phyloP scores from a whole-genome alignment of 192 early-diverging fungal genomes.

The Globomyces pollinis-pini region DNA sequence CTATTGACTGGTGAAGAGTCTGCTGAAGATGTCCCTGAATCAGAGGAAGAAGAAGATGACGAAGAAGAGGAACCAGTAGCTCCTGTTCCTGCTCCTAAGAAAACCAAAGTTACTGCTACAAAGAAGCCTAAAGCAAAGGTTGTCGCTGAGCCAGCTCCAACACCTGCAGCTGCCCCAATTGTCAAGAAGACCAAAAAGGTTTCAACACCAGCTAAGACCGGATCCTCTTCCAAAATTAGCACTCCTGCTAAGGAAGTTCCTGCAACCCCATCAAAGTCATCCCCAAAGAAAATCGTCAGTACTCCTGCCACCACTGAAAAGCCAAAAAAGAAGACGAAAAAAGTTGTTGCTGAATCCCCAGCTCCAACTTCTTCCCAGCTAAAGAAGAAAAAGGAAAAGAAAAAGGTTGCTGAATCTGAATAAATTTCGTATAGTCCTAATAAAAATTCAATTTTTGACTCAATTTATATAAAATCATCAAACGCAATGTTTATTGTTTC shows the following conservation, averaged over 20 bases:
- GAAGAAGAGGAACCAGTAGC: constrained; percentile 1
- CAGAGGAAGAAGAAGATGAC: neutral
- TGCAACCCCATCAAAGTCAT: too few species aligned
- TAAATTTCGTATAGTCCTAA: too few species aligned
- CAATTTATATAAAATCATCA: too few species aligned
- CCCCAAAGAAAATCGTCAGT: neutral
- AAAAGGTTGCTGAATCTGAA: too few species aligned
- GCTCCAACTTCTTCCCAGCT: too few species aligned
- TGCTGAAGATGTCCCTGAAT: neutral
- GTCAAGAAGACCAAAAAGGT: neutral
- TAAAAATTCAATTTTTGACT: too few species aligned
- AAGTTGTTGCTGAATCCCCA: too few species aligned
- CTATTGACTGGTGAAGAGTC: neutral
- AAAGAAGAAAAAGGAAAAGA: too few species aligned
- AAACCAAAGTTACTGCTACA: neutral
- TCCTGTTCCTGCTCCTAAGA: neutral
- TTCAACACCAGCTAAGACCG: neutral
- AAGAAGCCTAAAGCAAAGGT: constrained; percentile 2
- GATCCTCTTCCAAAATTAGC: too few species aligned
- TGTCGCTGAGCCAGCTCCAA: neutral
- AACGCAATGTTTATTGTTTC: too few species aligned
- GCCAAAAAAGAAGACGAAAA: neutral
- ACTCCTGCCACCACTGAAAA: neutral
- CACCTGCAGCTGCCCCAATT: neutral
- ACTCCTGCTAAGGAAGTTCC: too few species aligned